These are phyloP conservation scores for Periconia digitata DNA, from an alignment of 2,329 filamentous ascomycete genomes.

Conservation along the genomic window DNA sequence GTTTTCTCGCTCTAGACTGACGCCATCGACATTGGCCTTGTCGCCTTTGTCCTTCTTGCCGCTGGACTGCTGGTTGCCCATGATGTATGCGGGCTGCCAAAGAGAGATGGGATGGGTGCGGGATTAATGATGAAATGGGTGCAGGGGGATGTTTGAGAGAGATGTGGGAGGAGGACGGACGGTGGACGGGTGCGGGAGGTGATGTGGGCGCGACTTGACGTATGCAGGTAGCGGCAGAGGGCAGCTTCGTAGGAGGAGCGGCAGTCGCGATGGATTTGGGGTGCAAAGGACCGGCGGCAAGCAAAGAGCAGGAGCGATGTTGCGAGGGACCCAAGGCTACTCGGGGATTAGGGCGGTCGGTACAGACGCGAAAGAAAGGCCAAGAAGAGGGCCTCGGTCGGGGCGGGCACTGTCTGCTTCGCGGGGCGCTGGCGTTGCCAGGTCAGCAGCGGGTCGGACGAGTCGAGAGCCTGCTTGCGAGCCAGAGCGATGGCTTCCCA, in stretches of 20 bases:
- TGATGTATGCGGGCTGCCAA: slow-evolving; percentile 48
- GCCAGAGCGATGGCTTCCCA: slow-evolving; percentile 41
- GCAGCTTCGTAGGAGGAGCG: slow-evolving; percentile 17
- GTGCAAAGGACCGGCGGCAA: background rate
- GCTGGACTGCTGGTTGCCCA: slow-evolving; percentile 78
- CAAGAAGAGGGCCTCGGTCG: slow-evolving; percentile 48
- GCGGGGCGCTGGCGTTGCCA: slow-evolving; percentile 30
- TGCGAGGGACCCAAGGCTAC: background rate
- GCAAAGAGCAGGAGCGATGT: background rate
- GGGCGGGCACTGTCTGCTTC: slow-evolving; percentile 40
- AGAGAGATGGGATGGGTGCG: slow-evolving; percentile 8
- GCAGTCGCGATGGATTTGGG: slow-evolving; percentile 11
- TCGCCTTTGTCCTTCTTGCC: slow-evolving; percentile 49
- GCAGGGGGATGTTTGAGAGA: slow-evolving; percentile 2
- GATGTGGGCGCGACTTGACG: slow-evolving; percentile 18
- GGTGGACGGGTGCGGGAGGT: slow-evolving; percentile 12
- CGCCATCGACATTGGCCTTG: slow-evolving; percentile 51
- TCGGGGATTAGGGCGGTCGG: slow-evolving; percentile 46
- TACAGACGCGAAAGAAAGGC: slow-evolving; percentile 49
- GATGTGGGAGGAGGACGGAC: background rate
- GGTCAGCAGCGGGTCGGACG: slow-evolving; percentile 29
- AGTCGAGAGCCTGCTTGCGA: slow-evolving; percentile 38
- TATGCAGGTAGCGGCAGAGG: slow-evolving; percentile 16
- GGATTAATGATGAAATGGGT: slow-evolving; percentile 10
- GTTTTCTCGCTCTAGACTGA: slow-evolving; percentile 67